Base-by-base conservation (phyloP, 345 rosid genomes). In the Bruguiera parviflora region DNA sequence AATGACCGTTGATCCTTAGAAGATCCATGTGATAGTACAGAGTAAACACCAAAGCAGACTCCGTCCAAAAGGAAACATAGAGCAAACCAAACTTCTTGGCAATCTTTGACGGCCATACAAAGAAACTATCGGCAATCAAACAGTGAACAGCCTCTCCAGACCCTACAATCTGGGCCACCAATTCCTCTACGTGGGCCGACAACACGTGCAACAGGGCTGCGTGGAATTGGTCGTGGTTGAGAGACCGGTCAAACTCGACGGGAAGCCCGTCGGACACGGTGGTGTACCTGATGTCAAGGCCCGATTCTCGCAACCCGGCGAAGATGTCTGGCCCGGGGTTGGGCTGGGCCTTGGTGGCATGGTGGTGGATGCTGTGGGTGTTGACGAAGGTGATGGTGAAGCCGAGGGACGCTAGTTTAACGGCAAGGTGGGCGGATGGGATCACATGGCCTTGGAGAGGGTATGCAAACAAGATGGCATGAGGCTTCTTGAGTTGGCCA, bases 391-490 rank as follows among this genome's bases (percentile, higher is more conserved):
- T 89, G 67, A 92, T 80, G 70, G 91, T 85, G 76, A 89, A 83
- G 47, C 96, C 97, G 10, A 68, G 85, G 1, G 92, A 88, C 0
- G 97, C 97, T 8, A 92, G 92, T 67, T 85, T 86, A 66, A 82
- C 60, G 64, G 97, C 96, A 28, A 92, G 82, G 63, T 88, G 81
- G 28, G 84, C 91, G 1, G 77, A 62, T 16, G 96, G 96, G 71
- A 79, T 85, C 1, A 88, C 81, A 53, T 92, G 97, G 64, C 97
- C 97, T 78, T 92, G 97, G 21, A 92, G 85, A 61, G 97, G 96
- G 71, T 81, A 82, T 1, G 92, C 67, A 28, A 92, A 37, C 76
- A 89, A 61, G 52, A 92, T 77, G 61, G 89, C 96, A 62, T 88
- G 92, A 53, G 70, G 85, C 28, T 74, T 84, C 27, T 49, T 66